Conservation (phyloP, 2,329 filamentous ascomycete species). For the Scedosporium aurantiacum region DNA sequence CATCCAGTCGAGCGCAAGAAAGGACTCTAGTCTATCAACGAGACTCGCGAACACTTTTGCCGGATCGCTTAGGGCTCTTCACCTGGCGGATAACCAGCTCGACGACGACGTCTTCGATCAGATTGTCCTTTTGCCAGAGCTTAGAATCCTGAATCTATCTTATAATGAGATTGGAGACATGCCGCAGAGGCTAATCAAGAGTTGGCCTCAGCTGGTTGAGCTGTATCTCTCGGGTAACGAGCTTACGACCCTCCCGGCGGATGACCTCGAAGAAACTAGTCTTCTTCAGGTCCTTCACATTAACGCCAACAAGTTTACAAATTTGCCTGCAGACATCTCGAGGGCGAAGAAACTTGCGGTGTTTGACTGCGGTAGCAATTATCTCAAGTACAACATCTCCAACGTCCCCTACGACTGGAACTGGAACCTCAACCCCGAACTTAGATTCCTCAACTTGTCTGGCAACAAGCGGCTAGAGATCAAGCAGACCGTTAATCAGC, state of each 20-base stretch:
- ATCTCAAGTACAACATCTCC: slow-evolving; percentile 94
- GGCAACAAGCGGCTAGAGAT: slow-evolving; percentile 96
- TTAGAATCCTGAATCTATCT: slow-evolving; percentile 82
- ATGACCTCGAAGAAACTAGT: slow-evolving; percentile 85
- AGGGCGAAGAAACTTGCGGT: slow-evolving; percentile 87
- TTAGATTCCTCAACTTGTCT: slow-evolving; percentile 90
- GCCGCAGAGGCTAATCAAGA: slow-evolving; percentile 75
- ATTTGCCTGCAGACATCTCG: slow-evolving; percentile 86
- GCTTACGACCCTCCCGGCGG: slow-evolving; percentile 78
- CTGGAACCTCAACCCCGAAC: slow-evolving; percentile 95
- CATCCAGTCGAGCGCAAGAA: slow-evolving; percentile 49
- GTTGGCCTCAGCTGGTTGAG: slow-evolving; percentile 83
- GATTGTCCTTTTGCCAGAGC: slow-evolving; percentile 67
- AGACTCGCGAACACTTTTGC: slow-evolving; percentile 79
- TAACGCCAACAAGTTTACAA: slow-evolving; percentile 97
- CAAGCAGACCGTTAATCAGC: slow-evolving; percentile 41
- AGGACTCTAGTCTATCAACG: slow-evolving; percentile 80
- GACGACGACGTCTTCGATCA: slow-evolving; percentile 95
- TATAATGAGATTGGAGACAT: slow-evolving; percentile 88
- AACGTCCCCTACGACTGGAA: slow-evolving; percentile 99
- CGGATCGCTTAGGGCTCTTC: slow-evolving; percentile 70
- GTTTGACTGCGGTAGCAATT: slow-evolving; percentile 89
- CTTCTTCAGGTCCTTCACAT: slow-evolving; percentile 84
- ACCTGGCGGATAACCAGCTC: slow-evolving; percentile 85
- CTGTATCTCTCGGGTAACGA: slow-evolving; percentile 94